A percentile compares a stretch with the other conserved stretches of the same genome.
phyloP scores from a whole-genome alignment of 768 basidiomycete genomes.

The Gelatoporia subvermispora region DNA sequence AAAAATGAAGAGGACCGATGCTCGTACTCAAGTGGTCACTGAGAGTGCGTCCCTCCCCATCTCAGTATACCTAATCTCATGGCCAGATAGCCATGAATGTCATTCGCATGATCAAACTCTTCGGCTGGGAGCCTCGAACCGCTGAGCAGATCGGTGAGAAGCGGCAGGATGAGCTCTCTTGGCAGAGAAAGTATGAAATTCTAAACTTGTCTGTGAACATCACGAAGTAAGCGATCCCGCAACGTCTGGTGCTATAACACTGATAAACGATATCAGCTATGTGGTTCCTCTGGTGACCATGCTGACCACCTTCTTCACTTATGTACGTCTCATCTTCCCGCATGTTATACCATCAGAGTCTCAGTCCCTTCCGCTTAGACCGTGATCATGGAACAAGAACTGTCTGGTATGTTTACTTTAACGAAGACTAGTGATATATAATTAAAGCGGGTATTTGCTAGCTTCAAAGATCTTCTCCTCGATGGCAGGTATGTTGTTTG shows the following conservation, averaged over 20 bases:
- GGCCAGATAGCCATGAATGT: conserved; percentile 25
- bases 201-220: conserved; percentile 41
- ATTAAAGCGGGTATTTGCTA: conserved; percentile 1
- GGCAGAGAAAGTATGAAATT: conserved; percentile 48
- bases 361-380: conserved; percentile 22
- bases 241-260: not conserved
- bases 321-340: conserved; percentile 31
- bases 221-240: conserved; percentile 31
- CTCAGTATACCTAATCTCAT: conserved; percentile 4
- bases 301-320: conserved; percentile 59
- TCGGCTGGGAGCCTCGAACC: conserved; percentile 44
- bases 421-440: not conserved
- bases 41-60: conserved; percentile 26
- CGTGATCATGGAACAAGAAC: conserved; percentile 32
- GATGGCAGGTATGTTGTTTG: conserved; percentile 22
- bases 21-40: conserved; percentile 38
- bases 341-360: not conserved
- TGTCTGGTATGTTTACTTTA: conserved; percentile 25
- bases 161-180: conserved; percentile 57
- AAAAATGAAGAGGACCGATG: conserved; percentile 45
- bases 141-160: conserved; percentile 47
- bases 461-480: conserved; percentile 36
- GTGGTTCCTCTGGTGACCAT: conserved; percentile 63
- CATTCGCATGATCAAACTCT: conserved; percentile 46
- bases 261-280: conserved; percentile 32